These are phyloP conservation scores for Hordeum pubiflorum DNA, from an alignment of 202 grass and related monocot species.

Conservation along the genomic window DNA sequence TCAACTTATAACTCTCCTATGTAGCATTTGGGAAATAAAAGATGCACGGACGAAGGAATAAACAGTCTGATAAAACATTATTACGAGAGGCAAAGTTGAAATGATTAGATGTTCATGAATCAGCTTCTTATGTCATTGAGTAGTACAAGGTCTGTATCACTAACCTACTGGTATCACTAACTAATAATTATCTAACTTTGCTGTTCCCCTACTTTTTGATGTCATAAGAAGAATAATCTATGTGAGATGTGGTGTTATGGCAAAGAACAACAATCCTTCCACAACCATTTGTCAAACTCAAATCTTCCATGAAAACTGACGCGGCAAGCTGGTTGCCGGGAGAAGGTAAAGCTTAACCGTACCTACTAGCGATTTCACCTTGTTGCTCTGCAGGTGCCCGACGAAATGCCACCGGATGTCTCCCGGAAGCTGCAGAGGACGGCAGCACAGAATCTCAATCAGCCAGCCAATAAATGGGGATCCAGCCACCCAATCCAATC, in stretches of 20 bases:
- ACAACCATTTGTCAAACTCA: neutral
- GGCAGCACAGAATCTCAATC: neutral
- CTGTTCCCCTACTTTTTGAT: neutral
- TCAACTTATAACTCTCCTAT: neutral
- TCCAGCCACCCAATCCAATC: neutral
- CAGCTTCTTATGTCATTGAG: neutral
- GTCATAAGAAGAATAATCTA: neutral
- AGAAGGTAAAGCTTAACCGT: neutral
- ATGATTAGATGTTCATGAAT: neutral
- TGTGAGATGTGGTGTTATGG: neutral
- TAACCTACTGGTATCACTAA: neutral
- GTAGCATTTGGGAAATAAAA: neutral
- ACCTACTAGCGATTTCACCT: conserved; percentile 77
- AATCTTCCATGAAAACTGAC: no score
- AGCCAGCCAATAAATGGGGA: neutral
- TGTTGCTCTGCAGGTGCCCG: conserved; percentile 88
- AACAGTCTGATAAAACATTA: neutral
- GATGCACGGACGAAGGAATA: neutral
- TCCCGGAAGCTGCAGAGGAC: conserved; percentile 49
- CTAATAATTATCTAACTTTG: neutral
- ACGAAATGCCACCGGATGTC: conserved; percentile 84
- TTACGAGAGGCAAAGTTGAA: neutral
- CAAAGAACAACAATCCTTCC: neutral
- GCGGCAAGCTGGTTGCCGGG: no score
- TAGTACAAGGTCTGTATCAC: no score